Conservation (phyloP, 2,329 filamentous ascomycete species). For the Cordyceps javanica region DNA sequence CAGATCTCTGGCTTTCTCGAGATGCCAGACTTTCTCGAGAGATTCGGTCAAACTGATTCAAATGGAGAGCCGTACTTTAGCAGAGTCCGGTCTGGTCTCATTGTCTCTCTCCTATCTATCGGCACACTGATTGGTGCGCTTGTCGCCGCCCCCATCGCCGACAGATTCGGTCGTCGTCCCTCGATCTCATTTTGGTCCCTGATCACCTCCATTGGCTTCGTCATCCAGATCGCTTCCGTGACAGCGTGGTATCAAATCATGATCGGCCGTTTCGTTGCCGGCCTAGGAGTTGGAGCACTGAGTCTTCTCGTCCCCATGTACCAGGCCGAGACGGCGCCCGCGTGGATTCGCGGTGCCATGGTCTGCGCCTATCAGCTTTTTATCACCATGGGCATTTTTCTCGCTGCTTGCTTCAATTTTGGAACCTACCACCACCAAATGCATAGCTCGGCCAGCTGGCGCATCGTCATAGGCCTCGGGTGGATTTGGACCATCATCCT, state of each 20-base stretch:
- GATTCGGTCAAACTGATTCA: slow-evolving; percentile 40
- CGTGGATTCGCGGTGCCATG: slow-evolving; percentile 59
- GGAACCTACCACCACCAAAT: slow-evolving; percentile 46
- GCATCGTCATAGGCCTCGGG: slow-evolving; percentile 51
- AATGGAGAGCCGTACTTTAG: slow-evolving; percentile 40
- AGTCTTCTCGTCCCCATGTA: slow-evolving; percentile 66
- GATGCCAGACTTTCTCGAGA: slow-evolving; percentile 48
- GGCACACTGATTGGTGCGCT: slow-evolving; percentile 57
- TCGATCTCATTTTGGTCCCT: slow-evolving; percentile 57
- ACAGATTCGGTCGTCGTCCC: slow-evolving; percentile 55
- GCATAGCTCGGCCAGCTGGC: slow-evolving; percentile 48
- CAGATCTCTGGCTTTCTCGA: slow-evolving; percentile 52
- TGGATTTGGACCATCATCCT: slow-evolving; percentile 45
- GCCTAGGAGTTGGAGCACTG: slow-evolving; percentile 60
- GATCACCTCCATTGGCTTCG: slow-evolving; percentile 57
- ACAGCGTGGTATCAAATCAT: slow-evolving; percentile 59
- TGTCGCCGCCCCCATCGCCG: slow-evolving; percentile 55
- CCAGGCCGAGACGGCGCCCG: slow-evolving; percentile 63
- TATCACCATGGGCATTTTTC: slow-evolving; percentile 64
- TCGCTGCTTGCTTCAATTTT: slow-evolving; percentile 55
- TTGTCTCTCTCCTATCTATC: slow-evolving; percentile 53
- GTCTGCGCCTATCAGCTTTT: slow-evolving; percentile 65
- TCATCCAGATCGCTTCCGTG: slow-evolving; percentile 57
- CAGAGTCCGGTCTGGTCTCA: slow-evolving; percentile 50
- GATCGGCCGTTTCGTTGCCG: slow-evolving; percentile 58